These are phyloP conservation scores for Solanum clarkiae DNA, from an alignment of 257 asterid species.

Conservation along the genomic window DNA sequence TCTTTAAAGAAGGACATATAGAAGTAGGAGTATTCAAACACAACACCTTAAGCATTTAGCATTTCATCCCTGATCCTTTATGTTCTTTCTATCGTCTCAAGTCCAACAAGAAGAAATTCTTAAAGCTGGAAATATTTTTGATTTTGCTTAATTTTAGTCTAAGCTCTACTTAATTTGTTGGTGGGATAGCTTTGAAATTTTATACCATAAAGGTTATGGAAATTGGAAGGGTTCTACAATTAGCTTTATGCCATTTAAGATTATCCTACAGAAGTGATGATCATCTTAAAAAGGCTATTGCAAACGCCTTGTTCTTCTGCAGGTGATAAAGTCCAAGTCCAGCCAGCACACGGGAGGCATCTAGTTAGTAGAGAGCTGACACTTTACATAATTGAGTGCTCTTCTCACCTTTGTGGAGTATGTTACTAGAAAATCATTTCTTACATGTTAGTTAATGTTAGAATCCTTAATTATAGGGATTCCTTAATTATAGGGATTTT, in stretches of 20 bases:
- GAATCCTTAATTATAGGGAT: too few species aligned
- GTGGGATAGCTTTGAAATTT: background rate
- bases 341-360: background rate
- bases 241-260: background rate
- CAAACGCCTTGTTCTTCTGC: background rate
- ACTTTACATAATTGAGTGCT: background rate
- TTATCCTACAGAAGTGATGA: background rate
- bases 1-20: background rate
- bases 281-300: background rate
- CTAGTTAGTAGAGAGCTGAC: background rate
- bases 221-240: background rate
- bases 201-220: background rate
- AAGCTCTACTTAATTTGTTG: background rate
- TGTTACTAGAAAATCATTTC: background rate
- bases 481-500: too few species aligned
- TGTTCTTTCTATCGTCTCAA: background rate
- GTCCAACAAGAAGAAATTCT: background rate
- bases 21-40: background rate
- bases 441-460: background rate
- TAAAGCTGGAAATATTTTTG: background rate
- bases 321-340: background rate
- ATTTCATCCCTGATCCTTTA: background rate
- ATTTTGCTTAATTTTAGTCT: background rate
- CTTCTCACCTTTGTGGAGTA: background rate
- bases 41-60: background rate